Conservation (phyloP, 2,329 filamentous ascomycete genomes). For the Aspergillus japonicus region DNA sequence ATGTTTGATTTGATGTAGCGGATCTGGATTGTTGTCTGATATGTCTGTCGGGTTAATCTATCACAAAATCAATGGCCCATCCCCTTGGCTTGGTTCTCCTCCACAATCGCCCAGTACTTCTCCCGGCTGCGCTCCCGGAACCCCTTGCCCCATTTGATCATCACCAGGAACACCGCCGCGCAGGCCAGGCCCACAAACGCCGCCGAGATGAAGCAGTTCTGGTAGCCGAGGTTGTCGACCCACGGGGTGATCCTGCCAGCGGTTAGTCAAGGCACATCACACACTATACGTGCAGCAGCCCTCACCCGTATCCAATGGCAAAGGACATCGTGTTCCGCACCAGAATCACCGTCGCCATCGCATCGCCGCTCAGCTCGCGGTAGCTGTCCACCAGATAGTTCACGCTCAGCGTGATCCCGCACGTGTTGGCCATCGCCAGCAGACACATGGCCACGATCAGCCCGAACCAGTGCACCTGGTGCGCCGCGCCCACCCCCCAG, state of each 20-base stretch:
- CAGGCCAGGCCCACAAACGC: slow-evolving; percentile 40
- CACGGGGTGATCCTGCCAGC: slow-evolving; percentile 46
- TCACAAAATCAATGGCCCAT: slow-evolving; percentile 29
- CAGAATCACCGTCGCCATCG: slow-evolving; percentile 45
- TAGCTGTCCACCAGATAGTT: slow-evolving; percentile 45
- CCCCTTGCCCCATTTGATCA: slow-evolving; percentile 41
- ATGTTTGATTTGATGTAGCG: too few relatives aligned
- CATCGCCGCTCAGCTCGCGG: slow-evolving; percentile 41
- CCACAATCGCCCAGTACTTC: slow-evolving; percentile 40
- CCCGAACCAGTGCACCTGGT: slow-evolving; percentile 44
- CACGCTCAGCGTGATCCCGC: slow-evolving; percentile 39
- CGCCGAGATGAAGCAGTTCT: slow-evolving; percentile 47
- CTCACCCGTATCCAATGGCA: slow-evolving; percentile 45
- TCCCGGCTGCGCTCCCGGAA: slow-evolving; percentile 35
- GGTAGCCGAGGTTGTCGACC: slow-evolving; percentile 44
- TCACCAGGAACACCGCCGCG: slow-evolving; percentile 39
- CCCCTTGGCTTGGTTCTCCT: slow-evolving; percentile 33
- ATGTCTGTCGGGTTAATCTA: too few relatives aligned
- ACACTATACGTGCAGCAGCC: neutral
- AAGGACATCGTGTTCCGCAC: slow-evolving; percentile 52
- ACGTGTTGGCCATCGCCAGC: slow-evolving; percentile 41
- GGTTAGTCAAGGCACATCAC: neutral
- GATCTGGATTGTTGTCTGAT: too few relatives aligned
- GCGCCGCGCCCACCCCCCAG: slow-evolving; percentile 45
- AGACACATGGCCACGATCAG: slow-evolving; percentile 45